Conservation (phyloP, 2,329 filamentous ascomycete genomes). For the Diaporthe velutina region DNA sequence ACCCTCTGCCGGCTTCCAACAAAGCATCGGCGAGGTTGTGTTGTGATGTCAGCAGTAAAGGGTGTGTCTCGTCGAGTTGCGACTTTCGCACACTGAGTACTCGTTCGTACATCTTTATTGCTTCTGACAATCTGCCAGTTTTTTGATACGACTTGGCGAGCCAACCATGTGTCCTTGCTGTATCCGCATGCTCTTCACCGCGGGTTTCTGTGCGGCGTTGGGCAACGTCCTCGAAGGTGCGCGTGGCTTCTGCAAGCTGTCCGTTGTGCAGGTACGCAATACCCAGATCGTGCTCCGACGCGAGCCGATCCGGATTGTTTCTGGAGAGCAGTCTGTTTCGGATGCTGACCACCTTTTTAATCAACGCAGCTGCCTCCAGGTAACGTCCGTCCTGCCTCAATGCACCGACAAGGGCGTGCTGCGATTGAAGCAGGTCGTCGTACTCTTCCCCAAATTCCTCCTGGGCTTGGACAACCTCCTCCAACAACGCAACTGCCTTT, state of each 20-base stretch:
- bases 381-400: accelerated
- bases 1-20: background rate
- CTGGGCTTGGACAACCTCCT: background rate
- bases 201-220: background rate
- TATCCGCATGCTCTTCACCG: background rate
- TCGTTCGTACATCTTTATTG: background rate
- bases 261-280: background rate
- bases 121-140: background rate
- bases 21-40: background rate
- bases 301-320: background rate
- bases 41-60: background rate
- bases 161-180: accelerated
- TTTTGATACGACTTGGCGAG: background rate
- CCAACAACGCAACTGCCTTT: background rate
- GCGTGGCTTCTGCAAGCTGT: background rate
- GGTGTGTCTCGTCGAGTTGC: background rate
- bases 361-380: background rate
- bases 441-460: background rate
- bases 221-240: background rate
- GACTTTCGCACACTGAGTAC: background rate
- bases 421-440: background rate
- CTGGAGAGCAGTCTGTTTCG: too few relatives aligned
- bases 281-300: background rate
- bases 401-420: background rate
- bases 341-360: background rate